Evolutionary conservation across 164 flowering plant species (phyloP), one percentile per base, ranked within the genome.

Genomic region (Tetrastigma voinierianum): DNA sequence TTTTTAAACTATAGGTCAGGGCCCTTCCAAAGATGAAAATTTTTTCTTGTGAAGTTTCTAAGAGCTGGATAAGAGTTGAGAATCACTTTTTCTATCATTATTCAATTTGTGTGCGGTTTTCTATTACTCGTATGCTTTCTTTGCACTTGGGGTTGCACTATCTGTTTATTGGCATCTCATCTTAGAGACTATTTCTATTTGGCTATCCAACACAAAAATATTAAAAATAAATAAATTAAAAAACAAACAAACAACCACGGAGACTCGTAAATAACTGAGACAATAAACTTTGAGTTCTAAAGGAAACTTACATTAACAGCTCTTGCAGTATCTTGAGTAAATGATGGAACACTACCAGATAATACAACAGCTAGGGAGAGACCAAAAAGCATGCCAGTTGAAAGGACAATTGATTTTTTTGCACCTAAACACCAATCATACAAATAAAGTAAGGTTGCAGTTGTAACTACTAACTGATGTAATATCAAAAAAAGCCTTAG

Each of bases 261-360:
- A 15, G 20, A 43, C 24, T 23, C 16, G 3, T 47, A 20, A 2
- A 47, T 10, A 21, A 14, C 17, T 15, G 16, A 49, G 11, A 67
- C 47, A 59, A 49, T n/a, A 58, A 23, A 21, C 10, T 51, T 48
- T 14, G 43, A 46, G 24, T 44, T 62, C n/a, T 24, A 24, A 46
- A 23, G 43, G 15, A 44, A 20, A 74, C 96, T 83, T 76, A 95
- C 98, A 84, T 90, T 90, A 40, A 95, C 91, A 73, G 93, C 84
- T 74, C 99, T 78, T 48, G 97, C 76, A 55, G 80, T 77, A 67
- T 90, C 93, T 44, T 89, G 86, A 9, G 89, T 81, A 77, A 89
- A 92, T 44, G 96, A 86, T 53, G 93, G 94, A 61, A 89, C 49
- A 14, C 73, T 32, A 62, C 90, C 94, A 64, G 77, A 73, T 56